Evolutionary conservation across 2,329 filamentous ascomycete genomes (phyloP).

Genomic region (Fusarium marasasianum): DNA sequence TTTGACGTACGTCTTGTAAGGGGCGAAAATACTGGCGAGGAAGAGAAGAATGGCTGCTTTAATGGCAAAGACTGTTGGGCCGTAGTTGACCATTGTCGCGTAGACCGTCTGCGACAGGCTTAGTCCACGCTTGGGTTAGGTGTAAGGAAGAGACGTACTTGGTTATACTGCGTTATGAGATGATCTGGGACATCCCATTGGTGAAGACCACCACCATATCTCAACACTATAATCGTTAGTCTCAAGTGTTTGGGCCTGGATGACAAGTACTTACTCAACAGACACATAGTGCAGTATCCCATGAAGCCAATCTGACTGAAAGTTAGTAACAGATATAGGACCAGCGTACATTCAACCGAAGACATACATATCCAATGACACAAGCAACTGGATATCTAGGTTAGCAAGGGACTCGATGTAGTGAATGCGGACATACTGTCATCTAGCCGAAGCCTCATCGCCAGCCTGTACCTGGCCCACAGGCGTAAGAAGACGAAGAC

Average conservation of each 20-base stretch:
- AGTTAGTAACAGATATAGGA: background rate
- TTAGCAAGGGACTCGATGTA: background rate
- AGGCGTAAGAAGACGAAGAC: constrained; percentile 14
- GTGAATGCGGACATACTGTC: background rate
- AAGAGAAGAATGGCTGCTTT: constrained; percentile 26
- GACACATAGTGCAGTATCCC: constrained; percentile 22
- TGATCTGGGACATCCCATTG: constrained; percentile 27
- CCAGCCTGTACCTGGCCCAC: constrained; percentile 19
- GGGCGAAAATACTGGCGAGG: constrained; percentile 13
- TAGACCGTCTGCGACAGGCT: constrained; percentile 6
- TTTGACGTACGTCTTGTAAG: constrained; percentile 25
- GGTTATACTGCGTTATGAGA: constrained; percentile 9
- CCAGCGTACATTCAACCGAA: accelerated
- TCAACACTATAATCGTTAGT: background rate
- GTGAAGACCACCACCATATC: constrained; percentile 20
- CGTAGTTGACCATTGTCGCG: constrained; percentile 29
- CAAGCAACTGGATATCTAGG: background rate
- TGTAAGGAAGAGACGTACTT: background rate
- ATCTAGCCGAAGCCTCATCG: constrained; percentile 14
- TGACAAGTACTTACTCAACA: background rate
- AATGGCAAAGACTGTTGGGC: constrained; percentile 26
- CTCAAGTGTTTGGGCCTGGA: accelerated
- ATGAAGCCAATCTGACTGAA: constrained; percentile 11
- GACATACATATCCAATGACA: constrained; percentile 19
- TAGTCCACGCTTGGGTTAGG: too few species aligned